Evolutionary conservation across 805 yeast genomes (phyloP), one percentile per base, ranked within the genome.

Genomic region (Cyberlindnera misumaiensis): DNA sequence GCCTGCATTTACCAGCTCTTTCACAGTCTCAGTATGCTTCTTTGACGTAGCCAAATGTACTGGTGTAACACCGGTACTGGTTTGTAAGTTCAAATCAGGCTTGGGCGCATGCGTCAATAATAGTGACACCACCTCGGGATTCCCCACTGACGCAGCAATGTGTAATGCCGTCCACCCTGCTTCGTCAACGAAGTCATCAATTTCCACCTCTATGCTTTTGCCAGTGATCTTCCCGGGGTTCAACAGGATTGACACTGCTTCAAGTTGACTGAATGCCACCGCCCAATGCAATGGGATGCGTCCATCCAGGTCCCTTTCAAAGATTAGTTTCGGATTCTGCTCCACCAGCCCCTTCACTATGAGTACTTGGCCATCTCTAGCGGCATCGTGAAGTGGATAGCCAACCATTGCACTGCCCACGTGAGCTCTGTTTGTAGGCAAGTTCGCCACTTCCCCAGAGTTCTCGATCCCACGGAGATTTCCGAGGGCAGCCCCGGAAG

Each of bases 201-300:
- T 56, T 45, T 86, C 90, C 17, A 73, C 60, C 26, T 65, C 64
- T 14, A 60, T 38, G n/a, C 38, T 42, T 33, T 49, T 48, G 1
- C 27, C 28, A 11, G 54, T 29, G 43, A 38, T 56, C 44, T 39
- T 58, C 39, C 49, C 46, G 28, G 65, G 69, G 39, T 60, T 63
- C 39, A 67, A 57, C 7, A 80, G 53, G 28, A 71, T 48, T 12
- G 68, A 60, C 0, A 75, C 76, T 14, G 81, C 65, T 20, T 73
- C 77, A 5, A 61, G 50, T 40, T 79, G 69, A 35, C 75, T 73
- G 48, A 69, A 69, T 1, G 95, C 75, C 20, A 80, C 75, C 1
- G 96, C 96, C 96, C 96, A 89, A 57, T 86, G 94, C 34, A 88
- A 62, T 2, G 96, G 83, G 3, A 83, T 77, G 46, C 97, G 70